Evolutionary conservation across 306 rosid species (phyloP).

Genomic region (Trifolium pratense): DNA sequence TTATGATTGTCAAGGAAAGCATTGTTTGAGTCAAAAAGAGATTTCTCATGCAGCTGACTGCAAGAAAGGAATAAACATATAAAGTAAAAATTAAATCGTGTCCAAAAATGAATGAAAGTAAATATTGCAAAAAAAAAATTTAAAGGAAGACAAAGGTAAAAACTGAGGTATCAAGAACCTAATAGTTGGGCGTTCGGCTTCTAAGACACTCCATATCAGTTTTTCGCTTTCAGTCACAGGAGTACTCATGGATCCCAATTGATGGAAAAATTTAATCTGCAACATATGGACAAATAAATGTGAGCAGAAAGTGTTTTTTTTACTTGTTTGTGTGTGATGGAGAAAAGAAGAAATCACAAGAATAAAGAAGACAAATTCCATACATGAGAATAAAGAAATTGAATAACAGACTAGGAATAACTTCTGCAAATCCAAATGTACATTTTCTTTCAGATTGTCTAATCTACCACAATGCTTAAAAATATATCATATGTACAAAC

Average conservation of each 20-base stretch:
- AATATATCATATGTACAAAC: conserved; percentile 19
- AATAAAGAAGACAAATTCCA: not conserved
- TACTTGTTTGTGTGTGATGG: not conserved
- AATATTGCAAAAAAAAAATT: not conserved
- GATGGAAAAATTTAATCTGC: conserved; percentile 90
- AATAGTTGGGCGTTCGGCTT: conserved; percentile 85
- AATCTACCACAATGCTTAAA: not conserved
- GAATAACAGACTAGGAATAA: conserved; percentile 12
- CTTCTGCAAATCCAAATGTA: not conserved
- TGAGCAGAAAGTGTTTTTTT: conserved; percentile 14
- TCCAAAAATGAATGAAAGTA: conserved; percentile 6
- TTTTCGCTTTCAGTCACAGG: conserved; percentile 77
- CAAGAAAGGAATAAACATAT: conserved; percentile 40
- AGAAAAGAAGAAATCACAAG: conserved; percentile 8
- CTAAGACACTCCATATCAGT: conserved; percentile 86
- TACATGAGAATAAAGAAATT: conserved; percentile 26
- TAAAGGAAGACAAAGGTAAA: not conserved
- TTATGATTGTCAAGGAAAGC: conserved; percentile 77
- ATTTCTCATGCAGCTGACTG: conserved; percentile 80
- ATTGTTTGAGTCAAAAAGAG: conserved; percentile 76
- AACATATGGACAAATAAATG: conserved; percentile 44
- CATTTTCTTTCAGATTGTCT: not conserved
- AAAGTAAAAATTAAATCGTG: conserved; percentile 26
- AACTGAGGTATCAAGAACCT: conserved; percentile 56
- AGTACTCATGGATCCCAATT: conserved; percentile 68